These are phyloP conservation scores for Erodium texanum DNA, from an alignment of 441 rosid species.

Conservation along the genomic window DNA sequence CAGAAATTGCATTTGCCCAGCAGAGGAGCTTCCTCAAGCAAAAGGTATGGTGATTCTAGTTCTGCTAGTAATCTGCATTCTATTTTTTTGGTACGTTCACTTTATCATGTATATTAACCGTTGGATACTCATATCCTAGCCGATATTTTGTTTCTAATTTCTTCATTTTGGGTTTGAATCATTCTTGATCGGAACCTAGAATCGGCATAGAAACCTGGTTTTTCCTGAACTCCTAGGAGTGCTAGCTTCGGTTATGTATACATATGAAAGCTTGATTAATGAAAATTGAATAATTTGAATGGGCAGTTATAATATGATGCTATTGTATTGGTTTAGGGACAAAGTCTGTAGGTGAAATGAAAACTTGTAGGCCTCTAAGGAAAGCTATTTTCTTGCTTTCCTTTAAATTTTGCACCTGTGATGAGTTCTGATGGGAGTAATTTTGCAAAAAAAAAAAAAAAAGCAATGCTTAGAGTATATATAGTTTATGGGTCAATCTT, in stretches of 20 bases:
- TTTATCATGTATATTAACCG: no score
- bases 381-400: not conserved
- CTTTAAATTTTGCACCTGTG: not conserved
- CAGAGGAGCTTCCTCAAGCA: no score
- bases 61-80: no score
- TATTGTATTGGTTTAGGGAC: no score
- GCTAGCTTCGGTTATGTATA: not conserved
- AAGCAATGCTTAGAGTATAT: not conserved
- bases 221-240: not conserved
- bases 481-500: not conserved
- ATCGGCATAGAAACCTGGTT: not conserved
- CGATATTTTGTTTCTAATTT: no score
- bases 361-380: not conserved
- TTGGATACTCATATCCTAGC: no score
- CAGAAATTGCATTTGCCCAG: no score
- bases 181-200: not conserved
- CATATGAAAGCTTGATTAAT: not conserved
- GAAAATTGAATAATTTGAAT: not conserved
- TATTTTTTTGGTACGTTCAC: no score
- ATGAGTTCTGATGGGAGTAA: not conserved
- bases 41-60: no score
- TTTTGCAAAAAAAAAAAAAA: not conserved
- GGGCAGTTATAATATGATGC: no score
- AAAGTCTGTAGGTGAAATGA: not conserved
- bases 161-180: not conserved